Conservation (phyloP, 2,329 filamentous ascomycete genomes). For the Nigrospora sphaerica region DNA sequence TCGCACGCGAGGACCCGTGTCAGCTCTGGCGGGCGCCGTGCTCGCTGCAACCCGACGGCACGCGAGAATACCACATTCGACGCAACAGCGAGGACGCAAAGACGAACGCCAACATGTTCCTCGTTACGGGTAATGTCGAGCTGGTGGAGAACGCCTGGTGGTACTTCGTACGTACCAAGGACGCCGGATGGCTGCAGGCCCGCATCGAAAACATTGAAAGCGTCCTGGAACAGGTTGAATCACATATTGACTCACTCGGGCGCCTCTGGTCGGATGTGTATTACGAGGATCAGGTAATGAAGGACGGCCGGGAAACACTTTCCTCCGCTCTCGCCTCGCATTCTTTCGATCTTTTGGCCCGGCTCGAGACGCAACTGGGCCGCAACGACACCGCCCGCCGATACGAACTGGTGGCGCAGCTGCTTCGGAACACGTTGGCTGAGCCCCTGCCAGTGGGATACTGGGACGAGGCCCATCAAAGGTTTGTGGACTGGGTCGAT, state of each 20-base stretch:
- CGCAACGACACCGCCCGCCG: background rate
- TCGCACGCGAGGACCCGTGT: constrained; percentile 7
- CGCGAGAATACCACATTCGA: constrained; percentile 7
- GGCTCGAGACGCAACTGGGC: constrained; percentile 2
- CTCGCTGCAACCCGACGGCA: constrained; percentile 5
- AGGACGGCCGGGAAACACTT: constrained; percentile 7
- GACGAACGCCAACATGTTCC: constrained; percentile 8
- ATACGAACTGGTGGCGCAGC: background rate
- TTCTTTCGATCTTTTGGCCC: constrained; percentile 4
- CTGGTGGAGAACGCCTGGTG: constrained; percentile 6
- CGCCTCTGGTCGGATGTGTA: constrained; percentile 7
- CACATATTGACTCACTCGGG: constrained; percentile 2
- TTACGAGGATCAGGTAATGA: constrained; percentile 9
- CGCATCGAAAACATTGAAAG: constrained; percentile 3
- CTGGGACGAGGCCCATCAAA: constrained; percentile 2
- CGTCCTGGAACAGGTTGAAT: constrained; percentile 2
- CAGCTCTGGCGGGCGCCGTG: constrained; percentile 7
- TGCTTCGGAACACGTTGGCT: background rate
- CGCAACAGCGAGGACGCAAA: constrained; percentile 4
- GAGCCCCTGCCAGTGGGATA: constrained; percentile 4
- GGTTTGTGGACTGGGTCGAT: constrained; percentile 9
- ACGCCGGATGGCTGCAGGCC: constrained; percentile 4
- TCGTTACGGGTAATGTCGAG: constrained; percentile 8
- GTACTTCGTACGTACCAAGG: constrained; percentile 5
- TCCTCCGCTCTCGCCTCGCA: constrained; percentile 4